Base-by-base conservation (phyloP, 2,329 filamentous ascomycete genomes). In the Monilinia polystroma region DNA sequence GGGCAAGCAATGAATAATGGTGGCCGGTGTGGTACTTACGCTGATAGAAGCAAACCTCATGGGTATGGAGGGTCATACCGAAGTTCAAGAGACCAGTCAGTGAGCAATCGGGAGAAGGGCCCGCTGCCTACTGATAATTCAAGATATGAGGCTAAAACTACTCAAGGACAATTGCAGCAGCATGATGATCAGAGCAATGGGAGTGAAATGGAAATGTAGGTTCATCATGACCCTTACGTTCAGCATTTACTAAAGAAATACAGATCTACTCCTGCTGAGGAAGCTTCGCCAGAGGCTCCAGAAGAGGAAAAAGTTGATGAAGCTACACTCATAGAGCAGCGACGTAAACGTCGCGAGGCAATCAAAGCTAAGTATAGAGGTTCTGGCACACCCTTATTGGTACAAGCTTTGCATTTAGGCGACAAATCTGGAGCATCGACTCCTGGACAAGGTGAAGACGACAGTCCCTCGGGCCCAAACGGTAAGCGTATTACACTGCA, bases 341-440 rank as follows among this genome's bases (percentile, higher is more conserved):
- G 93, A 66, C 90, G 93, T 38, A 92, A 90, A 76, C 87, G 90
- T 67, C 89, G 93, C 71, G 91, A 95, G 79, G 91, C 92, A 70
- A 90, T 96, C 70, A 86, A 92, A 76, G 90, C 91, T 76, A 96
- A 93, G 80, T 90, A 92, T 74, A 88, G 87, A 78, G 81, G 78
- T 71, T 88, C 89, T 73, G 85, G 88, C 63, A 88, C 89, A 60
- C 90, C 91, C 63, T 82, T 94, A 74, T 84, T 91, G 68, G 86
- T 94, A 70, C 88, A 93, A 79, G 89, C 69, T 51, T 71, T 75
- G 68, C 74, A 76, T 55, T 70, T 76, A 55, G 75, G 73, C 68
- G 73, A 76, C 63, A 76, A 74, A 47, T 75, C 75, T 71, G 74
- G 69, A 68, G 68, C 70, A 49, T 73, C 74, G 14, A 75, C 73